Evolutionary conservation across 768 basidiomycete genomes (phyloP), one percentile per base, ranked within the genome.

Genomic region (Grammothele lineata): DNA sequence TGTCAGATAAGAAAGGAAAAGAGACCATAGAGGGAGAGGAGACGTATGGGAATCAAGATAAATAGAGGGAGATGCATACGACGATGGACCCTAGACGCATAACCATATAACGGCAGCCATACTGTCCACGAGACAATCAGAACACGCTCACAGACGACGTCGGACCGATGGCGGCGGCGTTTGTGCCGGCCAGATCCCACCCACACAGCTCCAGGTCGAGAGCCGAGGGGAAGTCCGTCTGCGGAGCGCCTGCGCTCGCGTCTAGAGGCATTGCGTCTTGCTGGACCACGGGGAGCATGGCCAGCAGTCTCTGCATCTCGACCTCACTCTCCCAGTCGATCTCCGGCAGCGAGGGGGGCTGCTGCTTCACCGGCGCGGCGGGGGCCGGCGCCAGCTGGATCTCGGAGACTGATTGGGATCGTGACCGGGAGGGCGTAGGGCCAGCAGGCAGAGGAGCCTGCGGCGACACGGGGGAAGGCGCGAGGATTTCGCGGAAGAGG

Each of bases 401-500:
- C 32, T 43, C 54, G 41, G 55, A 47, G 24, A 39, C 23, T 36
- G 55, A 50, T 38, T 52, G 45, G 38, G 40, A 45, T 35, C 37
- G 47, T 8, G 53, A 43, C 45, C 44, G 40, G 59, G 45, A 54
- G 63, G 47, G 33, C 49, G 51, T 24, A 23, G 49, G 48, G 51
- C 33, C 53, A 59, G 54, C 37, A 55, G 67, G 60, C 57, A 68
- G 57, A 65, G 65, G 45, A 54, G 66, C 46, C 59, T 66, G 44
- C 62, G 64, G 48, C 45, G 58, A 50, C 48, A 62, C 47, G 49
- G 66, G 63, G 37, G 78, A 74, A 51, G 75, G 66, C 60, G 74
- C 75, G 69, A 85, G 75, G 66, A 87, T 83, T 67, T 86, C 81
- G 53, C 77, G 73, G 72, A 85, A 73, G 65, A 86, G 70, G 56